phyloP scores from a whole-genome alignment of 768 basidiomycete species.

The Hemileccinum rubropunctum region DNA sequence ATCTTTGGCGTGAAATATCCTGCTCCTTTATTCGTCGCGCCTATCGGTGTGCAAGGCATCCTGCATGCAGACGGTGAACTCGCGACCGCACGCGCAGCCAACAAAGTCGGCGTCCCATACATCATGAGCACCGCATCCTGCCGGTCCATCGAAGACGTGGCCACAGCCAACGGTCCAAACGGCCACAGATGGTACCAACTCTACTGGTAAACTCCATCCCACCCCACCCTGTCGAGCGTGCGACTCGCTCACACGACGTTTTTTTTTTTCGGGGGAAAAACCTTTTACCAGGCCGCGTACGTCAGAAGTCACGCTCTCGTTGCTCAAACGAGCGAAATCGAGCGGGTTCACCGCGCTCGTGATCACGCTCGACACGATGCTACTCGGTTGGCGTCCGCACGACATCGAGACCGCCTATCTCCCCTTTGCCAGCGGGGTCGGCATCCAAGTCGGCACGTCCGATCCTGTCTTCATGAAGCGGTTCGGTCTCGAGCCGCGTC shows the following conservation, averaged over 20 bases:
- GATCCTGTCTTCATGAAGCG: slow-evolving; percentile 79
- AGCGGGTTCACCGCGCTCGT: slow-evolving; percentile 69
- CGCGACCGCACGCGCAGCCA: slow-evolving; percentile 64
- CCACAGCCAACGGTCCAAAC: slow-evolving; percentile 57
- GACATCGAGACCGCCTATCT: slow-evolving; percentile 65
- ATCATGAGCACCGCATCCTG: slow-evolving; percentile 75
- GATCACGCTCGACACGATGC: slow-evolving; percentile 76
- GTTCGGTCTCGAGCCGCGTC: slow-evolving; percentile 42
- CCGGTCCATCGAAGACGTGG: slow-evolving; percentile 77
- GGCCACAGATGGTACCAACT: slow-evolving; percentile 79
- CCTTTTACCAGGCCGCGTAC: slow-evolving; percentile 50
- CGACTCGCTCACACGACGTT: not conserved
- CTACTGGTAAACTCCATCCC: slow-evolving; percentile 60
- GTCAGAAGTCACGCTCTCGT: slow-evolving; percentile 58
- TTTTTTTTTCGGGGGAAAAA: too few species aligned
- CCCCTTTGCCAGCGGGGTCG: slow-evolving; percentile 65
- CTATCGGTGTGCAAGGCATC: slow-evolving; percentile 78
- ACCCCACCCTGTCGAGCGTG: too few species aligned
- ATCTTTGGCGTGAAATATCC: slow-evolving; percentile 66
- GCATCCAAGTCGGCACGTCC: slow-evolving; percentile 62
- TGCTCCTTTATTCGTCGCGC: slow-evolving; percentile 63
- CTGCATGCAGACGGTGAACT: slow-evolving; percentile 71
- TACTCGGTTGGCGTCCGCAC: slow-evolving; percentile 73
- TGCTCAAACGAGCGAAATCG: slow-evolving; percentile 64
- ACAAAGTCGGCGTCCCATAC: slow-evolving; percentile 59